phyloP scores from a whole-genome alignment of 805 yeast genomes.

The Yamadazyma philogaea region DNA sequence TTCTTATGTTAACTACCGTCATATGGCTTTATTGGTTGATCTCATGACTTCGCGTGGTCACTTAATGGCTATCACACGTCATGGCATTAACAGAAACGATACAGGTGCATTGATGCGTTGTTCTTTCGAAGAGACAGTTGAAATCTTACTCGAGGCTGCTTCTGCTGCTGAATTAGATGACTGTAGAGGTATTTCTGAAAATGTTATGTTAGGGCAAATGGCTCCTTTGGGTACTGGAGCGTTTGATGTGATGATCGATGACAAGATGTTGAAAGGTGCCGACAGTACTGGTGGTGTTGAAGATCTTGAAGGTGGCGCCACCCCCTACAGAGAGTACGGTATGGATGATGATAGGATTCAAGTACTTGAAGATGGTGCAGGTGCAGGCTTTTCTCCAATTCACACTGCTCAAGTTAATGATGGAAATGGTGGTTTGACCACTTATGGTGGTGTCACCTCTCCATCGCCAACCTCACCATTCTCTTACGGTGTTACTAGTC shows the following conservation, averaged over 20 bases:
- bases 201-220: slow-evolving; percentile 95
- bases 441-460: slow-evolving; percentile 69
- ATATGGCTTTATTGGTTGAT: slow-evolving; percentile 95
- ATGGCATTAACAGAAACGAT: slow-evolving; percentile 97
- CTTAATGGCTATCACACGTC: slow-evolving; percentile 98
- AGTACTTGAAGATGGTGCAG: slow-evolving; percentile 62
- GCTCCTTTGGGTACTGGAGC: slow-evolving; percentile 99
- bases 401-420: slow-evolving; percentile 82
- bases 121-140: slow-evolving; percentile 98
- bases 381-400: slow-evolving; percentile 89
- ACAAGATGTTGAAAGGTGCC: slow-evolving; percentile 68
- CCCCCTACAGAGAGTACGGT: slow-evolving; percentile 79
- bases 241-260: slow-evolving; percentile 93
- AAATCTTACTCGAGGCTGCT: slow-evolving; percentile 95
- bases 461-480: slow-evolving; percentile 57
- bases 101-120: slow-evolving; percentile 99
- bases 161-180: slow-evolving; percentile 97
- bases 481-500: slow-evolving; percentile 47
- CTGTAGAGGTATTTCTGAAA: slow-evolving; percentile 97
- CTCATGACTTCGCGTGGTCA: slow-evolving; percentile 99
- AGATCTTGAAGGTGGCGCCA: slow-evolving; percentile 66
- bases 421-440: slow-evolving; percentile 76
- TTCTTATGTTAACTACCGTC: slow-evolving; percentile 98
- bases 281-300: slow-evolving; percentile 35
- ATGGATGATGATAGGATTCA: slow-evolving; percentile 59